Conservation (phyloP, 345 rosid genomes). For the Aurinia saxatilis region DNA sequence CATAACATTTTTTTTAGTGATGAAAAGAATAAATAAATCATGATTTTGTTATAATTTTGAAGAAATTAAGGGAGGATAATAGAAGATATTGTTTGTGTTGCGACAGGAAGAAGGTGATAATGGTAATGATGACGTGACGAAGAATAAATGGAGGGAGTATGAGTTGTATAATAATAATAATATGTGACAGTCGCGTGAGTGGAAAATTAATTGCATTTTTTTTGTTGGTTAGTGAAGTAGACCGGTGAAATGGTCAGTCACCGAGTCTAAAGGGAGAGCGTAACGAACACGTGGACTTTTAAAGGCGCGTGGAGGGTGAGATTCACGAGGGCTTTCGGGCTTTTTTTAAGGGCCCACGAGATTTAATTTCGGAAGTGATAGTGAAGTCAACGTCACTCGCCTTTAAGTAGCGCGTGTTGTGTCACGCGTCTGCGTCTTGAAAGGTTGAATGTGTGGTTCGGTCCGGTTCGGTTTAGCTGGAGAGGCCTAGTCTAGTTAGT, state of each 20-base stretch:
- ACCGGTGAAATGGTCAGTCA: not conserved
- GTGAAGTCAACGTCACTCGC: slow-evolving; percentile 27
- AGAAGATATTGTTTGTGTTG: not conserved
- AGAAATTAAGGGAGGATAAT: slow-evolving; percentile 10
- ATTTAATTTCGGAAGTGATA: not conserved
- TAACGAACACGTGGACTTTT: not conserved
- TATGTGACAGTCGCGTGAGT: slow-evolving; percentile 28
- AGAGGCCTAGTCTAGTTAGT: too few relatives aligned
- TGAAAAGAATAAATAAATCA: too few relatives aligned
- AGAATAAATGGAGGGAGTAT: slow-evolving; percentile 21
- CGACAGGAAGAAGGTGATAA: slow-evolving; percentile 4
- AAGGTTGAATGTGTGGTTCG: not conserved
- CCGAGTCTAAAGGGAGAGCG: slow-evolving; percentile 9
- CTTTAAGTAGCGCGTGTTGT: not conserved
- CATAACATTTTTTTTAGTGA: too few relatives aligned
- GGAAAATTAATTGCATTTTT: not conserved
- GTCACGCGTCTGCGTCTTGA: not conserved
- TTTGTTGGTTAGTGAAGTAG: slow-evolving; percentile 3
- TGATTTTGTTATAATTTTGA: not conserved
- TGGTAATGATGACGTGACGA: slow-evolving; percentile 7
- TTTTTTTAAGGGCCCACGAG: slow-evolving; percentile 12
- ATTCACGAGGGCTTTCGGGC: slow-evolving; percentile 15
- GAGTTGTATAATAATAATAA: too few relatives aligned
- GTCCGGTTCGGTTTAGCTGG: too few relatives aligned
- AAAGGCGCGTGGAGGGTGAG: slow-evolving; percentile 18